These are phyloP conservation scores for Fusarium scirpi DNA, from an alignment of 2,329 filamentous ascomycete species.

Conservation along the genomic window DNA sequence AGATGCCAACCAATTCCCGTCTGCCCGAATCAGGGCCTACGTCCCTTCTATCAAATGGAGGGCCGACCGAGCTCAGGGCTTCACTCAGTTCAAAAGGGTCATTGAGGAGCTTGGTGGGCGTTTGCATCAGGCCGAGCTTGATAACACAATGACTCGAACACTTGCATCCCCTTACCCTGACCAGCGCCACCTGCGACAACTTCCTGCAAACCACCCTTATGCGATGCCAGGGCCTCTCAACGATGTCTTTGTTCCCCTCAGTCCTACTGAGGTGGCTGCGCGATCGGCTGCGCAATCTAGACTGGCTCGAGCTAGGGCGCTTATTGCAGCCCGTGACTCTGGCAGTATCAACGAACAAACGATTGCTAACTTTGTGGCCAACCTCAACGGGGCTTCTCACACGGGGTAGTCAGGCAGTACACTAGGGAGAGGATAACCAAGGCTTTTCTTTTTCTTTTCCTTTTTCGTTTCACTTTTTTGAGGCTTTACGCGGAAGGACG, in stretches of 20 bases:
- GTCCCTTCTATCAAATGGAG: conserved; percentile 5
- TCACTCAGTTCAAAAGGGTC: background rate
- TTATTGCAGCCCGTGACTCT: background rate
- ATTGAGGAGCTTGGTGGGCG: background rate
- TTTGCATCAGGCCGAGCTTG: conserved; percentile 7
- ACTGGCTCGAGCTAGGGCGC: background rate
- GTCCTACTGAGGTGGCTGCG: background rate
- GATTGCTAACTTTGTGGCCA: background rate
- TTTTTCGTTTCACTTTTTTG: background rate
- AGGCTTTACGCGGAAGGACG: background rate
- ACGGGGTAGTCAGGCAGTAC: background rate
- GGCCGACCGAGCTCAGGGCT: background rate
- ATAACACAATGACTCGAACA: background rate
- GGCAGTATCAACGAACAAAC: background rate
- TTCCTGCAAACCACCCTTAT: background rate
- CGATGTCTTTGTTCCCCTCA: background rate
- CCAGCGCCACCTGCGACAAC: background rate
- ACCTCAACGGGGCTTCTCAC: background rate
- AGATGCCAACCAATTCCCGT: background rate
- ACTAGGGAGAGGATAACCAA: background rate
- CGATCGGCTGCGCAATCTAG: background rate
- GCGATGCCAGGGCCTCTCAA: background rate
- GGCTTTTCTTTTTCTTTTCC: background rate
- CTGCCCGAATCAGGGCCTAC: background rate
- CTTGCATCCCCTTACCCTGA: background rate